Base-by-base conservation (phyloP, 805 yeast species). In the Lipomyces orientalis region DNA sequence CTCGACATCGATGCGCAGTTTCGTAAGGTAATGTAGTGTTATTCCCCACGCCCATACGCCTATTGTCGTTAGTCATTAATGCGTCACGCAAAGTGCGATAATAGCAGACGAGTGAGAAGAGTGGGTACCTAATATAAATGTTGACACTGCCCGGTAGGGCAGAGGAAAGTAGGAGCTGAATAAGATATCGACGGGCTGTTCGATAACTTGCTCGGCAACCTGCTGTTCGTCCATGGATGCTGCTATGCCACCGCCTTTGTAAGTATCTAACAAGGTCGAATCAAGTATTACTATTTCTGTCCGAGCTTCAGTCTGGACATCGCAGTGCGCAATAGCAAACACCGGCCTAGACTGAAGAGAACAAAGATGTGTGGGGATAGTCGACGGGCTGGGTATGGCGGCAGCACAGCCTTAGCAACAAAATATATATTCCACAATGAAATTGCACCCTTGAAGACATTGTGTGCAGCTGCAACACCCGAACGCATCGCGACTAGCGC, bases 121-220 rank as follows among this genome's bases (percentile, higher is more conserved):
- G 29, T 25, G 43, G 31, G 10, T 56, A 64, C 74, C 74, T 19
- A 71, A 43, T 6, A 73, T 62, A 4, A 76, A 61, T 25, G 74
- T 72, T 14, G 73, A 68, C 19, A 73, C 70, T 7, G 75, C 70
- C n/a, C 80, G 74, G 71, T 82, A 85, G 1, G 88, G 86, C n/a
- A 83, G 74, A 0, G 88, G 88, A 52, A 82, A 73, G 58, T 75
- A 63, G 31, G 72, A 65, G 62, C 80, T 82, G 67, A 81, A 79
- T 12, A 60, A 60, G n/a, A 49, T 60, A 19, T 65, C 68, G 33
- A 58, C 43, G 43, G 57, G 43, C 39, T 58, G 60, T 25, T 52
- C 55, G 33, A 19, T 29, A 52, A 52, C 33, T 25, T 52, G 55
- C 14, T 52, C 55, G 49, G 7, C 19, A 16, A 1, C 49, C 49